Percentiles rank a stretch among this genome's conserved stretches.
Conservation (phyloP, 1,284 basidiomycete species). For the Rhodofomes roseus region DNA sequence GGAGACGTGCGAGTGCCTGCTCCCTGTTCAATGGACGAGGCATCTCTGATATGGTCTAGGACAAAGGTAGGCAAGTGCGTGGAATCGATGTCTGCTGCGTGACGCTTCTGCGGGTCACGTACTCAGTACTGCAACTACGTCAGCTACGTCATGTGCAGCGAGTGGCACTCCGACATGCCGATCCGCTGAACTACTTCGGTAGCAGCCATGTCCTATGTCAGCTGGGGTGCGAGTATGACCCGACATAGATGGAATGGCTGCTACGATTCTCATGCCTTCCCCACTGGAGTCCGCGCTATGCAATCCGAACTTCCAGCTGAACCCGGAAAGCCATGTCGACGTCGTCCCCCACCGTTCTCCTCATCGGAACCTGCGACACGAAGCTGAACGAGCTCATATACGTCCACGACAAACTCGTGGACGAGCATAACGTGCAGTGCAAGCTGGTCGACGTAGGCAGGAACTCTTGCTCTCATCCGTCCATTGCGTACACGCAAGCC, state of each 20-base stretch:
- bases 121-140: neutral
- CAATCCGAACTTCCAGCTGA: neutral
- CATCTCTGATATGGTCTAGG: constrained; percentile 5
- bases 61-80: neutral
- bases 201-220: neutral
- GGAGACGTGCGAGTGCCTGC: constrained; percentile 16
- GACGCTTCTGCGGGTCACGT: neutral
- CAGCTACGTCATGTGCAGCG: neutral
- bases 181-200: neutral
- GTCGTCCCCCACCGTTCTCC: constrained; percentile 11
- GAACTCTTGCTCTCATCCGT: constrained; percentile 14
- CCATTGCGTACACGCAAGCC: constrained; percentile 14
- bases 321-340: neutral
- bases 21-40: constrained; percentile 17
- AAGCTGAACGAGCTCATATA: constrained; percentile 23
- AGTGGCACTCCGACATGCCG: neutral
- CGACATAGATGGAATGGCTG: neutral
- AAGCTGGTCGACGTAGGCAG: constrained; percentile 22
- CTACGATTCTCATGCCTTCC: neutral
- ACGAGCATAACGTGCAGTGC: constrained; percentile 13
- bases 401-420: constrained; percentile 14
- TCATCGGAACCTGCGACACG: constrained; percentile 24
- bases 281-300: neutral
- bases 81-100: neutral
- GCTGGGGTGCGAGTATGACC: neutral